phyloP scores from a whole-genome alignment of 768 basidiomycete species.

The Pleurotus tuoliensis region DNA sequence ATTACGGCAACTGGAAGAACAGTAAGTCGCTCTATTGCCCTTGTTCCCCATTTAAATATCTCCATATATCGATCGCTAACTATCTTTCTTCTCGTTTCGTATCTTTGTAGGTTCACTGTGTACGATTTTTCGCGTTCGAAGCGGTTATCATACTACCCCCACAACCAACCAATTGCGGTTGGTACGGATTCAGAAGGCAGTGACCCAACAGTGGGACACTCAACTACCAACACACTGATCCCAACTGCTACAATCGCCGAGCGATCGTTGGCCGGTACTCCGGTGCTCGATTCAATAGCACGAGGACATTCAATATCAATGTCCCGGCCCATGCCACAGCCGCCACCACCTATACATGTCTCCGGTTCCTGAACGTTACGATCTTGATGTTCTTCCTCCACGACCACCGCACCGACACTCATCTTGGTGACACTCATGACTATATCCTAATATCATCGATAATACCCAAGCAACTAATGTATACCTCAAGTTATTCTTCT shows the following conservation, averaged over 20 bases:
- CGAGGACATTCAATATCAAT: slow-evolving; percentile 7
- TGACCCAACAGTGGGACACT: slow-evolving; percentile 39
- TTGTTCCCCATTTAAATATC: neutral
- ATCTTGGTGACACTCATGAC: neutral
- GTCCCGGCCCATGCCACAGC: slow-evolving; percentile 11
- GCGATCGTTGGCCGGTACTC: slow-evolving; percentile 43
- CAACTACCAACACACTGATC: slow-evolving; percentile 36
- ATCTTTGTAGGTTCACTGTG: slow-evolving; percentile 65
- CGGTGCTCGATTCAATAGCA: slow-evolving; percentile 20
- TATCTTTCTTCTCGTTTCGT: slow-evolving; percentile 8
- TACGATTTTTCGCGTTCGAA: slow-evolving; percentile 78
- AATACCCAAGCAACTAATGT: slow-evolving; percentile 3
- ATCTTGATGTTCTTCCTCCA: neutral
- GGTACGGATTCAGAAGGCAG: slow-evolving; percentile 37
- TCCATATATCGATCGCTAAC: neutral
- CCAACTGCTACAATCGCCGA: slow-evolving; percentile 47
- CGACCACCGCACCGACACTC: neutral
- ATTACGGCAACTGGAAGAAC: slow-evolving; percentile 88
- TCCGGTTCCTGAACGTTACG: slow-evolving; percentile 1
- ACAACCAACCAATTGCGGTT: slow-evolving; percentile 62
- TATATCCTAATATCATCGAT: slow-evolving; percentile 4
- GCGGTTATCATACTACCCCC: slow-evolving; percentile 84
- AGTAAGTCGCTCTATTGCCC: slow-evolving; percentile 43
- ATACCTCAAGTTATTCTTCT: slow-evolving; percentile 2
- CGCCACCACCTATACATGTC: slow-evolving; percentile 22